phyloP scores from a whole-genome alignment of 2,329 filamentous ascomycete species.

The Penicillium sp. region DNA sequence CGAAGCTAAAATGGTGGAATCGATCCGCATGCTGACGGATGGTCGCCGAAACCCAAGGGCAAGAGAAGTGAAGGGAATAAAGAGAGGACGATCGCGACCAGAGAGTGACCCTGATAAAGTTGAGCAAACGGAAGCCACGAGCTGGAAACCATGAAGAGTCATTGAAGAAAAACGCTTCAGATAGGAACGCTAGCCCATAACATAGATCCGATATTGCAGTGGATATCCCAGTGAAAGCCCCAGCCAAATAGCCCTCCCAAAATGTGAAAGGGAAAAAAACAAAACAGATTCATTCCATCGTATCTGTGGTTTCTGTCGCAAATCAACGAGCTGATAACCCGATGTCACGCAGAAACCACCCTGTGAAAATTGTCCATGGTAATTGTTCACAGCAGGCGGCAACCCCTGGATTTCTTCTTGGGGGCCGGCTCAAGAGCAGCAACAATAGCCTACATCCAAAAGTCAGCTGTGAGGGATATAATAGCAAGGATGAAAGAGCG shows the following conservation, averaged over 20 bases:
- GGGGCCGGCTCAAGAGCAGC: slow-evolving; percentile 85
- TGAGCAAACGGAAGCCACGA: neutral
- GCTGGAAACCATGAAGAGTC: neutral
- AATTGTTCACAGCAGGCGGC: slow-evolving; percentile 63
- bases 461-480: slow-evolving; percentile 16
- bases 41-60: slow-evolving; percentile 15
- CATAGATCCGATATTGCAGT: slow-evolving; percentile 7
- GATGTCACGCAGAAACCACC: slow-evolving; percentile 12
- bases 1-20: slow-evolving; percentile 2
- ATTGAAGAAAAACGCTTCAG: slow-evolving; percentile 10
- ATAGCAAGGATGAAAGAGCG: slow-evolving; percentile 3
- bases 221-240: slow-evolving; percentile 15
- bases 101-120: neutral
- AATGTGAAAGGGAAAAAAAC: slow-evolving; percentile 8
- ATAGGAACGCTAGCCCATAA: slow-evolving; percentile 21
- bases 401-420: slow-evolving; percentile 73
- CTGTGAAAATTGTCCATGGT: slow-evolving; percentile 12
- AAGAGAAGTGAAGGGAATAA: slow-evolving; percentile 5
- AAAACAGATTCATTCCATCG: slow-evolving; percentile 31
- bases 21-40: slow-evolving; percentile 9
- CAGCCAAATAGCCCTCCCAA: slow-evolving; percentile 15
- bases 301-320: slow-evolving; percentile 19
- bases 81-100: slow-evolving; percentile 3
- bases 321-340: slow-evolving; percentile 4
- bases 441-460: slow-evolving; percentile 73